phyloP scores from a whole-genome alignment of 208 protist genomes.

The Strigomonas oncopelti region DNA sequence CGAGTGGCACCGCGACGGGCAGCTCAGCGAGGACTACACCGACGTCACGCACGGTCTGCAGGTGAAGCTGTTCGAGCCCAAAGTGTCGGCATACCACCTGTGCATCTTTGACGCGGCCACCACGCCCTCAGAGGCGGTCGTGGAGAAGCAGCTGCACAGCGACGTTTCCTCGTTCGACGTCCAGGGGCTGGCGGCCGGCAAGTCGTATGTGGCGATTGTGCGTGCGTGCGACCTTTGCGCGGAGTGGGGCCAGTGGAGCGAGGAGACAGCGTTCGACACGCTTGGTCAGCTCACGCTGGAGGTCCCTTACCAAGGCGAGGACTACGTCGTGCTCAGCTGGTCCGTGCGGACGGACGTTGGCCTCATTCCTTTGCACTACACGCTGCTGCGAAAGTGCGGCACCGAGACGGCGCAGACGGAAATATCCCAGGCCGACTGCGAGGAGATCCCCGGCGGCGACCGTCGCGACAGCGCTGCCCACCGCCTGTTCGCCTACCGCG shows the following conservation, averaged over 20 bases:
- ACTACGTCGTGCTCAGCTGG: conserved; percentile 72
- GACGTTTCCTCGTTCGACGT: conserved; percentile 60
- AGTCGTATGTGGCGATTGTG: conserved; percentile 77
- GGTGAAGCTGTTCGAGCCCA: conserved; percentile 60
- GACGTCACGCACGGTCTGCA: conserved; percentile 14
- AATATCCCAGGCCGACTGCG: neutral
- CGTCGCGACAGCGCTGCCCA: neutral
- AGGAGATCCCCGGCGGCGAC: neutral
- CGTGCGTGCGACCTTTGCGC: conserved; percentile 58
- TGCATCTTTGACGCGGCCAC: conserved; percentile 76
- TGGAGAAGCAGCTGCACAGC: conserved; percentile 86
- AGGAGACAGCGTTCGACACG: conserved; percentile 72
- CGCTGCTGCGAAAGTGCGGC: conserved; percentile 13
- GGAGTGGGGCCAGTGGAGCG: conserved; percentile 87
- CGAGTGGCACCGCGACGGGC: conserved; percentile 65
- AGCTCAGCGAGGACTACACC: conserved; percentile 58
- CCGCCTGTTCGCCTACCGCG: conserved; percentile 30
- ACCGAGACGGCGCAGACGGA: conserved; percentile 17
- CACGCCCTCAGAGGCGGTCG: conserved; percentile 66
- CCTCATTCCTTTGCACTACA: neutral
- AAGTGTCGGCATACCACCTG: conserved; percentile 73
- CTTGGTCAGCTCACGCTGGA: conserved; percentile 44
- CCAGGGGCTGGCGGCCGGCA: conserved; percentile 49
- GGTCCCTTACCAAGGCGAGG: conserved; percentile 63
- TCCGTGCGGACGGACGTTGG: neutral